Evolutionary conservation across 2,329 filamentous ascomycete species (phyloP).

Genomic region (Fusarium setosum): DNA sequence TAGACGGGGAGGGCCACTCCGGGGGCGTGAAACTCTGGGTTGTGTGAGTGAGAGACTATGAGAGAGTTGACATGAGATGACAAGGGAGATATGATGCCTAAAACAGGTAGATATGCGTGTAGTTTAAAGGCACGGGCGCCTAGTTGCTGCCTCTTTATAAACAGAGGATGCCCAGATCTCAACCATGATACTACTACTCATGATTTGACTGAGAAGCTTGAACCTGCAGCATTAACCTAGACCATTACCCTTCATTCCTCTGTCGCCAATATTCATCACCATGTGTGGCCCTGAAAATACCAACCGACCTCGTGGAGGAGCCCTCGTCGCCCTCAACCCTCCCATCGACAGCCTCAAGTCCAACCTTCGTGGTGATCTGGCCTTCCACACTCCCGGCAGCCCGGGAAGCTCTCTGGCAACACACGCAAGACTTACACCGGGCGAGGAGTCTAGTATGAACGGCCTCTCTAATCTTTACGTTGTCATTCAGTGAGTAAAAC

Average conservation of each 20-base stretch:
- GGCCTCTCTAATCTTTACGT: constrained; percentile 47
- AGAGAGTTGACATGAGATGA: constrained; percentile 17
- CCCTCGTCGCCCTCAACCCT: constrained; percentile 56
- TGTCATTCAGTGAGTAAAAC: constrained; percentile 56
- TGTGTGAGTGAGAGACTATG: constrained; percentile 28
- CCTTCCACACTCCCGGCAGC: constrained; percentile 56
- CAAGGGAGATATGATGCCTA: background rate
- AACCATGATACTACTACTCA: too few relatives aligned
- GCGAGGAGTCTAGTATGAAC: constrained; percentile 26
- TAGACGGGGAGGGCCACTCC: constrained; percentile 5
- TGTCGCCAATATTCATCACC: background rate
- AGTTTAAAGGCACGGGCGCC: too few relatives aligned
- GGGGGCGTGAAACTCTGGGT: background rate
- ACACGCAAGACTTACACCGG: constrained; percentile 55
- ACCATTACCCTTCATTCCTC: background rate
- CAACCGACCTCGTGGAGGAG: constrained; percentile 56
- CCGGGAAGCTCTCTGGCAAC: constrained; percentile 53
- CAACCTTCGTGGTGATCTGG: constrained; percentile 50
- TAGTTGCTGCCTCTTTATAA: too few relatives aligned
- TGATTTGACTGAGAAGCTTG: too few relatives aligned
- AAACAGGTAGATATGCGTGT: too few relatives aligned
- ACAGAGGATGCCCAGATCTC: too few relatives aligned
- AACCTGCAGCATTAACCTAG: too few relatives aligned
- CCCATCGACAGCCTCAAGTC: constrained; percentile 27
- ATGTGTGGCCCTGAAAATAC: constrained; percentile 60